Conservation (phyloP, 352 stramenopile species). For the Globisporangium paroecandrum region DNA sequence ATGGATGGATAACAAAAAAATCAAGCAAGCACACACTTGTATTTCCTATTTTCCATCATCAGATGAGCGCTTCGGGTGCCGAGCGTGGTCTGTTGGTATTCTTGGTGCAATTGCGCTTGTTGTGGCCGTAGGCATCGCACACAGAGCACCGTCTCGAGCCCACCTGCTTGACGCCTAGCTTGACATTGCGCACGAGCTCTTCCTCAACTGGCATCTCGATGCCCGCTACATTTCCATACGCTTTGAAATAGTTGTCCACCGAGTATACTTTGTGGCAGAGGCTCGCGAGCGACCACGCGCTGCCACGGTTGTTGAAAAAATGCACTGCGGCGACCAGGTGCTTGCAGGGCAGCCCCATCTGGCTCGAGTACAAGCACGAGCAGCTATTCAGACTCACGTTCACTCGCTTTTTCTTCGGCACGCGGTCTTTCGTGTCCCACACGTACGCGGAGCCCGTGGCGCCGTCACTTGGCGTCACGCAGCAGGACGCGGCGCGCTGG, state of each 20-base stretch:
- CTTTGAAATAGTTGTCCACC: constrained; percentile 24
- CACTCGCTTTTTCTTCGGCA: constrained; percentile 38
- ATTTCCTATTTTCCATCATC: too few species aligned
- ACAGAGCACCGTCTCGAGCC: constrained; percentile 33
- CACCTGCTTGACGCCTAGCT: neutral
- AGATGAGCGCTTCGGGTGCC: too few species aligned
- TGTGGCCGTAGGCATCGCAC: constrained; percentile 36
- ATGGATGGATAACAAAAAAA: too few species aligned
- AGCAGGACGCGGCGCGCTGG: constrained; percentile 28
- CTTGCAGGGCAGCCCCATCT: constrained; percentile 39
- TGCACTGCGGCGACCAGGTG: constrained; percentile 30
- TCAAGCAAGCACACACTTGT: too few species aligned
- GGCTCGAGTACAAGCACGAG: constrained; percentile 33
- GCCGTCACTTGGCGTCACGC: constrained; percentile 35
- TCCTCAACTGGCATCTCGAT: constrained; percentile 40
- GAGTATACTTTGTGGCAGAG: constrained; percentile 33
- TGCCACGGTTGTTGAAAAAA: constrained; percentile 32
- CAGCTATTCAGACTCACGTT: constrained; percentile 32
- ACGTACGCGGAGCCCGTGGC: constrained; percentile 40
- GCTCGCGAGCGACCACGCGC: constrained; percentile 24
- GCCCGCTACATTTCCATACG: constrained; percentile 22
- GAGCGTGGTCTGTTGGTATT: neutral
- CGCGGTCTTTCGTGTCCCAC: constrained; percentile 25
- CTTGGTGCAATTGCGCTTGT: constrained; percentile 38
- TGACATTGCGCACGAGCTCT: constrained; percentile 33